Evolutionary conservation across 345 rosid genomes (phyloP), one percentile per base, ranked within the genome.

Genomic region (Citrus hindsii): DNA sequence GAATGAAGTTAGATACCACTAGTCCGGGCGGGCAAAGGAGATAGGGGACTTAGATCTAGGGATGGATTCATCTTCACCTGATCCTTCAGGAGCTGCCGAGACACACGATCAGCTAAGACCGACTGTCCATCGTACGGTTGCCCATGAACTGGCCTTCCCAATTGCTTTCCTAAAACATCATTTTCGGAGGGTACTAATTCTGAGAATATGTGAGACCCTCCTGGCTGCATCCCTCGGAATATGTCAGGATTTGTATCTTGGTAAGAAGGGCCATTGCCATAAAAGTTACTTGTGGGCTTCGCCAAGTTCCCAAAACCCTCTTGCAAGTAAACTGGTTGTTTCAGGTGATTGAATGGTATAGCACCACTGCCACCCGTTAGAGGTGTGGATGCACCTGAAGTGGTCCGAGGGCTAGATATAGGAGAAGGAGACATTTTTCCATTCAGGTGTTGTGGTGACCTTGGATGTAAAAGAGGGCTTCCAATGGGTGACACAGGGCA

Each of bases 381-480:
- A 66, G 90, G 93, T 28, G 91, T 88, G 66, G 91, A 90, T 18
- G 93, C 77, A 51, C 91, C 93, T 66, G 93, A 88, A 73, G 88
- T 74, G 10, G 91, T 83, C 73, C 88, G 79, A 0, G 93, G 93
- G 80, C 91, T 90, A 51, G 93, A 84, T 65, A 90, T 86, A 2
- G 91, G 93, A 51, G 92, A 87, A 63, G 93, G 90, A 66, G 93
- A 90, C 88, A 85, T 84, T 78, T 88, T 90, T 78, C 90, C 93
- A 38, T 82, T 88, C 61, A 86, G 82, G 73, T 84, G 82, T 69
- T 82, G 90, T 0, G 90, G 90, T 7, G 90, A 88, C 77, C 90
- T 88, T 69, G 90, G 75, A 77, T 79, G 85, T 55, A 85, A 81
- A 63, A 85, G 90, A 51, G 91, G 93, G 85, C 93, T 90, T 79